Evolutionary conservation across 2,329 filamentous ascomycete species (phyloP).

Genomic region (Colletotrichum australisinense): DNA sequence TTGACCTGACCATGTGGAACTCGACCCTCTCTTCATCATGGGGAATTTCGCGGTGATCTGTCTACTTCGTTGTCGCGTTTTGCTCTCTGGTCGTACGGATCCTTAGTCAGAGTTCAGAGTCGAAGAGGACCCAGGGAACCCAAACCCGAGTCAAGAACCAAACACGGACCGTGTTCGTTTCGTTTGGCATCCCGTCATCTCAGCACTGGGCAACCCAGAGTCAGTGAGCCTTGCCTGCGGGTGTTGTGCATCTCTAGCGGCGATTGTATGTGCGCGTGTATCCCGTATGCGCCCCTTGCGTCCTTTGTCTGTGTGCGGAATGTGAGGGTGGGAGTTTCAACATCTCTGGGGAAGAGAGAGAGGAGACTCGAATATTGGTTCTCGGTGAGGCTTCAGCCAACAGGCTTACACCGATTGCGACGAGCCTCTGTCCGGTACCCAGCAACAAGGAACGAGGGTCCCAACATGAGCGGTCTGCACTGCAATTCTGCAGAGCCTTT

Average conservation of each 20-base stretch:
- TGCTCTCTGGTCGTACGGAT: not conserved
- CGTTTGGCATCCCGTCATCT: not conserved
- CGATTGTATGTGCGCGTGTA: not conserved
- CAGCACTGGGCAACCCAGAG: not conserved
- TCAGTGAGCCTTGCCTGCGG: not conserved
- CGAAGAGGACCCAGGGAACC: not conserved
- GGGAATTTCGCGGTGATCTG: not conserved
- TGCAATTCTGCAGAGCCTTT: not conserved
- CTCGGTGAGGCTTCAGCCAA: slow-evolving; percentile 7
- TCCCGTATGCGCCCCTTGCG: not conserved
- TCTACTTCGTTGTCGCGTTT: not conserved
- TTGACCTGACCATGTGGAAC: not conserved
- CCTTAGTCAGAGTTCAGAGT: not conserved
- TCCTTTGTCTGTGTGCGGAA: not conserved
- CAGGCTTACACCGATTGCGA: slow-evolving; percentile 16
- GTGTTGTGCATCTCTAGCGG: slow-evolving; percentile 5
- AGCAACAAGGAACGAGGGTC: not conserved
- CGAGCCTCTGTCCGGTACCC: not conserved
- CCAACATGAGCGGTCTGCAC: slow-evolving; percentile 18
- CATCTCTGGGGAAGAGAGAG: not conserved
- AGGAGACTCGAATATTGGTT: slow-evolving; percentile 9
- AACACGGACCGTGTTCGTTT: not conserved
- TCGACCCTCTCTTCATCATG: not conserved
- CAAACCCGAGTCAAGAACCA: not conserved
- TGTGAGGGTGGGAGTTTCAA: not conserved